These are phyloP conservation scores for Leccinum truebloodii DNA, from an alignment of 768 basidiomycete genomes.

Conservation along the genomic window DNA sequence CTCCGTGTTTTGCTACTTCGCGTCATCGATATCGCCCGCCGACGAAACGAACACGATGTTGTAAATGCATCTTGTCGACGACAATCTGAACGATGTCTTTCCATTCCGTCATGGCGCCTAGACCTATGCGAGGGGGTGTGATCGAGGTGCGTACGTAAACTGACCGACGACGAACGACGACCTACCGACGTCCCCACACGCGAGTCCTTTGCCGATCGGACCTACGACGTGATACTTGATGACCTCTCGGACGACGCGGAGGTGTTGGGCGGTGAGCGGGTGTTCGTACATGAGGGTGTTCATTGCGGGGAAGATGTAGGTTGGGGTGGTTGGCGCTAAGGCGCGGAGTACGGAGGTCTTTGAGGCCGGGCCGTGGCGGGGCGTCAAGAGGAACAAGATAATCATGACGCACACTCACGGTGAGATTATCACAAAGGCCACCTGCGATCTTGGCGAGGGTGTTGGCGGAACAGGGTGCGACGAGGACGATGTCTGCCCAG, in stretches of 20 bases:
- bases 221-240: conserved; percentile 82
- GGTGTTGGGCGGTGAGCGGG: conserved; percentile 84
- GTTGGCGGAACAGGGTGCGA: conserved; percentile 96
- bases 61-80: conserved; percentile 50
- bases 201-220: conserved; percentile 84
- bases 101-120: conserved; percentile 98
- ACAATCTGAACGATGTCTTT: conserved; percentile 79
- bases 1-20: no score
- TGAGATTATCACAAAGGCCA: conserved; percentile 89
- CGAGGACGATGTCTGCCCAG: conserved; percentile 95
- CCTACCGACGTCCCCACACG: conserved; percentile 90
- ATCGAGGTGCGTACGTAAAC: neutral
- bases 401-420: conserved; percentile 39
- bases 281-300: conserved; percentile 98
- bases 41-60: neutral
- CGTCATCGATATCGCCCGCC: no score
- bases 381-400: neutral
- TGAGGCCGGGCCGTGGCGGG: neutral
- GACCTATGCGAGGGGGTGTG: conserved; percentile 44
- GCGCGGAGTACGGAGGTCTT: conserved; percentile 85
- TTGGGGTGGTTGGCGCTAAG: conserved; percentile 78
- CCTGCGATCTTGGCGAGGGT: conserved; percentile 90
- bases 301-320: conserved; percentile 96
- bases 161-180: neutral
- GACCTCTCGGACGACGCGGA: conserved; percentile 71